These are phyloP conservation scores for Pyrenophora tritici-repentis DNA, from an alignment of 2,329 filamentous ascomycete species.

Conservation along the genomic window DNA sequence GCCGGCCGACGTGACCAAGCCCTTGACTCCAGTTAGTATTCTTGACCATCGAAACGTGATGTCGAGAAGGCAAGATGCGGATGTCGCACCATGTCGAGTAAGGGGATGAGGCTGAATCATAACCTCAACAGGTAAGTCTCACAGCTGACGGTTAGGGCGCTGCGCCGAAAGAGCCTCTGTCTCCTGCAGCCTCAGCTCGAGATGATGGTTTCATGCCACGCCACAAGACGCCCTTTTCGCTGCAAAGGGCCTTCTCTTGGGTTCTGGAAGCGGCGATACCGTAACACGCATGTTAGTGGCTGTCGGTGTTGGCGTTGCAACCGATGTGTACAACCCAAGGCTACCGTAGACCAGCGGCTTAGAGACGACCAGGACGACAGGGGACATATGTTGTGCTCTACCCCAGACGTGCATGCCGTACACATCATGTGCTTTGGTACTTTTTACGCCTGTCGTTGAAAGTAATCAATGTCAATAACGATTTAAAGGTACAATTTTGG, in stretches of 20 bases:
- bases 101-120: conserved; percentile 19
- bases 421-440: too few species aligned
- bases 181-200: conserved; percentile 12
- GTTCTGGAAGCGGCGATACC: conserved; percentile 1
- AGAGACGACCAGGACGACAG: conserved; percentile 1
- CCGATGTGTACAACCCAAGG: neutral
- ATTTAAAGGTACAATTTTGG: too few species aligned
- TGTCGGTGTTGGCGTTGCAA: neutral
- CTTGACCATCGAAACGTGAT: conserved; percentile 9
- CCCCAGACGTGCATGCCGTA: neutral
- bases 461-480: neutral
- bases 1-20: neutral
- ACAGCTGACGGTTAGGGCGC: conserved; percentile 22
- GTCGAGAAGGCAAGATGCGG: conserved; percentile 7
- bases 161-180: conserved; percentile 2
- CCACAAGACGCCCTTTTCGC: neutral
- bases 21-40: neutral
- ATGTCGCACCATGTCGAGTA: conserved; percentile 12
- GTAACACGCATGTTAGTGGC: neutral
- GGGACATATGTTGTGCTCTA: neutral
- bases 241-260: neutral
- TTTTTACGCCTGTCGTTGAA: too few species aligned
- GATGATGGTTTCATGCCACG: conserved; percentile 2
- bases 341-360: neutral
- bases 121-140: conserved; percentile 11